phyloP scores from a whole-genome alignment of 495 filamentous ascomycete species.

The Podospora sp. region DNA sequence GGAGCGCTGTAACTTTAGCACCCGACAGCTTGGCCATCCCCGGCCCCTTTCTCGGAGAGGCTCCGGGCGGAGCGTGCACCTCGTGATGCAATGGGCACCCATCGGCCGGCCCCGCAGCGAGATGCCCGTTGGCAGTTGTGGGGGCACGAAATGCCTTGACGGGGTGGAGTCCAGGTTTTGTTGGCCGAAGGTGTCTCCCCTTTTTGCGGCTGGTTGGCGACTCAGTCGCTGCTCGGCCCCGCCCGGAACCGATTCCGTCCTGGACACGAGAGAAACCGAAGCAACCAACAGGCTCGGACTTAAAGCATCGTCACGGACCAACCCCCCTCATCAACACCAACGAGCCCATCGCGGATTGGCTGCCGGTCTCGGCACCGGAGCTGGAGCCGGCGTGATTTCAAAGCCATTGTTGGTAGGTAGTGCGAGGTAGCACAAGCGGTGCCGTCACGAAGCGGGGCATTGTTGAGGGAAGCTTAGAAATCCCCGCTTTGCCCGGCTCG shows the following conservation, averaged over 20 bases:
- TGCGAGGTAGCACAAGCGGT: too few relatives aligned
- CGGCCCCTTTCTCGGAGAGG: background rate
- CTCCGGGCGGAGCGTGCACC: background rate
- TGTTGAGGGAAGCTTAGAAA: slow-evolving; percentile 15
- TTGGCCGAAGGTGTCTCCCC: background rate
- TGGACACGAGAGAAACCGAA: background rate
- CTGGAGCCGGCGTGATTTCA: background rate
- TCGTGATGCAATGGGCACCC: background rate
- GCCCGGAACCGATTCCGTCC: too few relatives aligned
- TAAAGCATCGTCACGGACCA: background rate
- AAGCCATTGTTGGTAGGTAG: background rate
- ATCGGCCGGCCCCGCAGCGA: background rate
- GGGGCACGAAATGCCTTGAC: background rate
- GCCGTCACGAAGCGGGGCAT: background rate
- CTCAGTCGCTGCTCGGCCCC: background rate
- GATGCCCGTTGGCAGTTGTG: background rate
- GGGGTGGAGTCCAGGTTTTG: background rate
- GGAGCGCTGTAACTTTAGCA: too few relatives aligned
- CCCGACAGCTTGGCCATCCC: background rate
- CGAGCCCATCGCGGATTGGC: background rate
- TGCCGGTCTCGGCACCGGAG: slow-evolving; percentile 15
- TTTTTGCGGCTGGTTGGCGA: background rate
- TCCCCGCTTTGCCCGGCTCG: background rate
- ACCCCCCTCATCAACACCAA: background rate
- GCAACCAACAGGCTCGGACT: background rate